phyloP scores from a whole-genome alignment of 108 stramenopile species.

The Cyclotella cryptica region DNA sequence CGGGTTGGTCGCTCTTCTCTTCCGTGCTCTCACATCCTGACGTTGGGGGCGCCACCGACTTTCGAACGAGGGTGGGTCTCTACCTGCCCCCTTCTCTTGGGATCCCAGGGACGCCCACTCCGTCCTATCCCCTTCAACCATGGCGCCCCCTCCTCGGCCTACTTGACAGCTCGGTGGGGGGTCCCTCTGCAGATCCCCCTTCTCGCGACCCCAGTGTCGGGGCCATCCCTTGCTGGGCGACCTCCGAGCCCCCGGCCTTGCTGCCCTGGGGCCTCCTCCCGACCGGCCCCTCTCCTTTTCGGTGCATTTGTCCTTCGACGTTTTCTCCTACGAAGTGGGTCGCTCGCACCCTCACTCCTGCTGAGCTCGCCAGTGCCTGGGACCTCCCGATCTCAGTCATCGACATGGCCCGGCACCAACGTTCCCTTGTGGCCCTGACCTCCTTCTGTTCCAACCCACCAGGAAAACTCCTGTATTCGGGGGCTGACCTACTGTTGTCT shows the following conservation, averaged over 20 bases:
- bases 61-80: neutral
- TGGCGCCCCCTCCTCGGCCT: neutral
- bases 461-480: neutral
- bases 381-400: neutral
- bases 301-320: neutral
- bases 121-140: neutral
- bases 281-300: neutral
- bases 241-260: neutral
- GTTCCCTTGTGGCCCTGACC: neutral
- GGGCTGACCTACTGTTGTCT: neutral
- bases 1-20: neutral
- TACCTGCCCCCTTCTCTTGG: neutral
- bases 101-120: neutral
- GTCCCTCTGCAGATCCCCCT: neutral
- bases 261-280: neutral
- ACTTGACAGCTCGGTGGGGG: neutral
- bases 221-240: neutral
- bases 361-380: neutral
- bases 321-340: neutral
- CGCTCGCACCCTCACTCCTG: neutral
- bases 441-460: neutral
- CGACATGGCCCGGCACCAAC: neutral
- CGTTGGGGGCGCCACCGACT: neutral
- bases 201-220: neutral
- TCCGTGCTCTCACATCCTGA: neutral